Evolutionary conservation across 1,139 yeast species (phyloP).

Genomic region (Geotrichum phurueaensis): DNA sequence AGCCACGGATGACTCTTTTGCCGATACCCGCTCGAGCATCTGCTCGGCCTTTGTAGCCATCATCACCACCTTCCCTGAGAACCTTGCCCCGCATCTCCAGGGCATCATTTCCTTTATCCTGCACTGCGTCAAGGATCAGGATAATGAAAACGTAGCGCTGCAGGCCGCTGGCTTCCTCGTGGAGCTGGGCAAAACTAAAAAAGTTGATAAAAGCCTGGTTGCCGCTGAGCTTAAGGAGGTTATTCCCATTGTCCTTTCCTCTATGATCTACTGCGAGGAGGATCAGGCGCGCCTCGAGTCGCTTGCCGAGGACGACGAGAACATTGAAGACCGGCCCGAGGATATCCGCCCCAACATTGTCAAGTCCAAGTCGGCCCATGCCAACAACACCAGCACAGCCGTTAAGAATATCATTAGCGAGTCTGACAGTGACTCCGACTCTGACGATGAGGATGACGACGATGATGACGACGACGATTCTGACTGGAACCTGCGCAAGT

Average conservation of each 20-base stretch:
- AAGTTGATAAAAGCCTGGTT: conserved; percentile 36
- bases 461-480: conserved; percentile 57
- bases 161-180: conserved; percentile 92
- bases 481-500: conserved; percentile 88
- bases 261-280: conserved; percentile 85
- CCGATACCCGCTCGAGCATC: conserved; percentile 63
- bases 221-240: conserved; percentile 49
- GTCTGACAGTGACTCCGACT: conserved; percentile 21
- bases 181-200: conserved; percentile 58
- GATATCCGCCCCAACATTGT: conserved; percentile 78
- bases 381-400: conserved; percentile 27
- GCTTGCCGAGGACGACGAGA: conserved; percentile 56
- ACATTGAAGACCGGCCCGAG: conserved; percentile 78
- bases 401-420: conserved; percentile 13
- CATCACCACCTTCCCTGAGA: conserved; percentile 74
- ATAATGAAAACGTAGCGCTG: conserved; percentile 64
- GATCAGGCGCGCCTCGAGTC: conserved; percentile 64
- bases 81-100: conserved; percentile 67
- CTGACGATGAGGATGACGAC: conserved; percentile 56
- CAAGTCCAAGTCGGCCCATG: conserved; percentile 62
- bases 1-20: conserved; percentile 48
- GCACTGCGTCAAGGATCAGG: conserved; percentile 64
- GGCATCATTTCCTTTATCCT: conserved; percentile 82
- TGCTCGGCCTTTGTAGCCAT: conserved; percentile 74
- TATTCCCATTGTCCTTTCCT: conserved; percentile 66